A percentile compares a stretch with the other conserved stretches of the same genome.
Evolutionary conservation across 495 filamentous ascomycete genomes (phyloP).

Genomic region (Annulohypoxylon bovei): DNA sequence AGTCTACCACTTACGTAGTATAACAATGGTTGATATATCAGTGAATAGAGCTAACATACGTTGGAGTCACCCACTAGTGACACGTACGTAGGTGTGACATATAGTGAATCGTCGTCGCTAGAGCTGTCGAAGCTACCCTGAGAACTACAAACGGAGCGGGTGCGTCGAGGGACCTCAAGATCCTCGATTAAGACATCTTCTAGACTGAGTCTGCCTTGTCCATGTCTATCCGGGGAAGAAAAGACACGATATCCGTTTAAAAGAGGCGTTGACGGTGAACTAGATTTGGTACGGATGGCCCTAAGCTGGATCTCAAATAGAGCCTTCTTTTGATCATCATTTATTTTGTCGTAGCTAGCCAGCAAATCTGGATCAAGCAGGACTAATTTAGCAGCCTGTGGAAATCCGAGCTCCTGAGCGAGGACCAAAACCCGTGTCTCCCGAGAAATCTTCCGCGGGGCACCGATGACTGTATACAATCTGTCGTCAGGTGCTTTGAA

Average conservation of each 20-base stretch:
- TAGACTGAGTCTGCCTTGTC: constrained; percentile 9
- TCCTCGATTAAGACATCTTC: constrained; percentile 20
- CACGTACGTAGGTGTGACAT: constrained; percentile 6
- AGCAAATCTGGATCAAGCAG: constrained; percentile 17
- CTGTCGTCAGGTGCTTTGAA: constrained; percentile 33
- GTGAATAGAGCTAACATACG: constrained; percentile 3
- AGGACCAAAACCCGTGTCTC: constrained; percentile 9
- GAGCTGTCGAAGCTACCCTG: constrained; percentile 11
- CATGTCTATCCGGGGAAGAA: constrained; percentile 20
- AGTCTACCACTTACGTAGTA: neutral
- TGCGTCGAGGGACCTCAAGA: constrained; percentile 7
- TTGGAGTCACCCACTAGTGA: neutral
- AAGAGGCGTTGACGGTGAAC: constrained; percentile 1
- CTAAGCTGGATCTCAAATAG: constrained; percentile 35
- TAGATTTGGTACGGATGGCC: neutral
- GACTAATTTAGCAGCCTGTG: constrained; percentile 16
- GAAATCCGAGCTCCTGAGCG: constrained; percentile 24
- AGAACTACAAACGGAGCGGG: constrained; percentile 13
- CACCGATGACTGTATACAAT: constrained; percentile 48
- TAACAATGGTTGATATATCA: neutral
- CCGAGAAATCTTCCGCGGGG: constrained; percentile 21
- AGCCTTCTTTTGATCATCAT: constrained; percentile 19
- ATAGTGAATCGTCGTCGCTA: constrained; percentile 22
- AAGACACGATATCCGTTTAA: constrained; percentile 14
- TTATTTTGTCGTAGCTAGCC: constrained; percentile 16